phyloP scores from a whole-genome alignment of 1,284 basidiomycete genomes.

The Rhodotorula sp. region DNA sequence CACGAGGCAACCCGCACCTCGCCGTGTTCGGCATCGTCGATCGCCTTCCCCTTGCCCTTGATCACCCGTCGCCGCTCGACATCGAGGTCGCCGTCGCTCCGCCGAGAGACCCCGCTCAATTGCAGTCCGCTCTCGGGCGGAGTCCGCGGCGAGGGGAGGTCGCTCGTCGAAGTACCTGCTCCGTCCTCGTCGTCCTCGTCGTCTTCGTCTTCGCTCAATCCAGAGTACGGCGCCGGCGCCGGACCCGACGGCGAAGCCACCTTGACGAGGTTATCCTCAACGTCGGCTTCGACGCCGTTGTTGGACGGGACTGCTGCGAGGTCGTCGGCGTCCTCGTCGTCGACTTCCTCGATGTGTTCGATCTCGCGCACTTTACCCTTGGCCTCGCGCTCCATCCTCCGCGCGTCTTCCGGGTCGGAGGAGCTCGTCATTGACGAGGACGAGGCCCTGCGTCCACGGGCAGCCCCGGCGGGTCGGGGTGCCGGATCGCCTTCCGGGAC shows the following conservation, averaged over 20 bases:
- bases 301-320: neutral
- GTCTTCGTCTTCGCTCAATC: neutral
- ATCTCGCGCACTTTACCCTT: slow-evolving; percentile 34
- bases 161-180: slow-evolving; percentile 10
- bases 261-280: slow-evolving; percentile 8
- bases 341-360: slow-evolving; percentile 39
- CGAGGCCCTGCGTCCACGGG: slow-evolving; percentile 1
- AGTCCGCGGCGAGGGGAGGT: slow-evolving; percentile 15
- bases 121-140: slow-evolving; percentile 11
- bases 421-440: slow-evolving; percentile 2
- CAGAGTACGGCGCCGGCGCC: neutral
- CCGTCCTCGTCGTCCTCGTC: slow-evolving; percentile 7
- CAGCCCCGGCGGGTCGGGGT: neutral
- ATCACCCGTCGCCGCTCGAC: slow-evolving; percentile 4
- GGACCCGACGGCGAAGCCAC: neutral
- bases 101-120: neutral
- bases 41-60: slow-evolving; percentile 19
- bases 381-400: slow-evolving; percentile 31
- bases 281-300: neutral
- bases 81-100: slow-evolving; percentile 19
- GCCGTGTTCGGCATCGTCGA: slow-evolving; percentile 2
- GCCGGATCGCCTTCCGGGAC: slow-evolving; percentile 4
- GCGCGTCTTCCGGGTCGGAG: slow-evolving; percentile 15
- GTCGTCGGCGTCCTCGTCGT: slow-evolving; percentile 26
- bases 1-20: slow-evolving; percentile 1